Conservation (phyloP, 768 basidiomycete genomes). For the Lactarius psammicola region DNA sequence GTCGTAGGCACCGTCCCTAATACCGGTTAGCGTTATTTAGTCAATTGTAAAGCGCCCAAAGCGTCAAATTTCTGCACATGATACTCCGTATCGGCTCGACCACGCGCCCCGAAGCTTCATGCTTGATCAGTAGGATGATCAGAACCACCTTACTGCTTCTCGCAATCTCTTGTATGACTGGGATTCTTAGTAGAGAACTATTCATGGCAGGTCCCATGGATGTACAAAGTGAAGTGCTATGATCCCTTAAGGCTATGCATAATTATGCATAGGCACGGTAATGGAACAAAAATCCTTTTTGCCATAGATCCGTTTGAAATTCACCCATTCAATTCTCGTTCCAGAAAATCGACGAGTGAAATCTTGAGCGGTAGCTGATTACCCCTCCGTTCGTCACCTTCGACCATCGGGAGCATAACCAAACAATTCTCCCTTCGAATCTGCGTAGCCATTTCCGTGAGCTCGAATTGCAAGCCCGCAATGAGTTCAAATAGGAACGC, state of each 20-base stretch:
- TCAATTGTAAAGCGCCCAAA: not conserved
- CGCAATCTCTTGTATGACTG: not conserved
- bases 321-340: not conserved
- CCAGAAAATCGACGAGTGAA: constrained; percentile 15
- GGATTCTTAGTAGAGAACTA: not conserved
- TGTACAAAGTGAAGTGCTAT: no score
- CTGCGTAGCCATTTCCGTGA: constrained; percentile 34
- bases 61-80: not conserved
- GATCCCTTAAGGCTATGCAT: no score
- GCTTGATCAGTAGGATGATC: not conserved
- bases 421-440: constrained; percentile 34
- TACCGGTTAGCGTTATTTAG: not conserved
- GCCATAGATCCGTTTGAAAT: no score
- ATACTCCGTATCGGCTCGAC: not conserved
- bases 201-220: not conserved
- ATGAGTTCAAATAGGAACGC: constrained; percentile 57
- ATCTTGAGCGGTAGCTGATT: constrained; percentile 24
- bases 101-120: not conserved
- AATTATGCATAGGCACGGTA: no score
- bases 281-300: no score
- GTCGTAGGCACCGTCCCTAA: no score
- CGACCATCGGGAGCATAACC: constrained; percentile 21
- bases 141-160: not conserved
- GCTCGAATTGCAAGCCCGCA: constrained; percentile 50
- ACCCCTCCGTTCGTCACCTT: constrained; percentile 19